phyloP scores from a whole-genome alignment of 805 yeast species.

The Kodamaea hsintzibuensis region DNA sequence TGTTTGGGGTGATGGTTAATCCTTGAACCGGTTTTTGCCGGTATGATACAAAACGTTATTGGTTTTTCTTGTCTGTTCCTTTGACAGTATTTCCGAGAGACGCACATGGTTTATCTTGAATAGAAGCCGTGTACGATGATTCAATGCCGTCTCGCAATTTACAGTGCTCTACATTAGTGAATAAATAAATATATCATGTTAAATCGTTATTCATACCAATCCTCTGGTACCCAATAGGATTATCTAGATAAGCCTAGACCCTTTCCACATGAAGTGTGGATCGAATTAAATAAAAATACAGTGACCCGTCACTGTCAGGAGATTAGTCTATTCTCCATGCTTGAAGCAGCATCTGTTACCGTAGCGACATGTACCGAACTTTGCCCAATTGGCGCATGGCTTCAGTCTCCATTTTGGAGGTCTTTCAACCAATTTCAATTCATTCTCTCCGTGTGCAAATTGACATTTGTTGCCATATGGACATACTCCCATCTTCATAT shows the following conservation, averaged over 20 bases:
- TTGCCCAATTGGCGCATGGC: conserved; percentile 86
- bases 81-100: not conserved
- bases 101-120: not conserved
- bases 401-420: conserved; percentile 88
- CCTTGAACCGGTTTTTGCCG: not conserved
- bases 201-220: not conserved
- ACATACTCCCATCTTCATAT: conserved; percentile 63
- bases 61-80: not conserved
- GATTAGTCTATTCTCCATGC: conserved; percentile 37
- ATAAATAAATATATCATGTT: not conserved
- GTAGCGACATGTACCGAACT: conserved; percentile 79
- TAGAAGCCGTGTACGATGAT: not conserved
- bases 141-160: not conserved
- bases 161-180: not conserved
- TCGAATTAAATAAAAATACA: not conserved
- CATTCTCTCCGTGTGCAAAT: conserved; percentile 87
- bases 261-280: not conserved
- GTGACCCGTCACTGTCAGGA: conserved; percentile 6
- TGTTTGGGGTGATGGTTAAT: not conserved
- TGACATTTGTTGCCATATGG: conserved; percentile 92
- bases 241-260: not conserved
- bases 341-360: conserved; percentile 92
- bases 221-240: not conserved
- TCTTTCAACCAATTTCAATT: conserved; percentile 69
- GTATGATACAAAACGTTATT: not conserved